A percentile compares a stretch with the other conserved stretches of the same genome.
Evolutionary conservation across 2,329 filamentous ascomycete genomes (phyloP).

Genomic region (Aspergillus candidus): DNA sequence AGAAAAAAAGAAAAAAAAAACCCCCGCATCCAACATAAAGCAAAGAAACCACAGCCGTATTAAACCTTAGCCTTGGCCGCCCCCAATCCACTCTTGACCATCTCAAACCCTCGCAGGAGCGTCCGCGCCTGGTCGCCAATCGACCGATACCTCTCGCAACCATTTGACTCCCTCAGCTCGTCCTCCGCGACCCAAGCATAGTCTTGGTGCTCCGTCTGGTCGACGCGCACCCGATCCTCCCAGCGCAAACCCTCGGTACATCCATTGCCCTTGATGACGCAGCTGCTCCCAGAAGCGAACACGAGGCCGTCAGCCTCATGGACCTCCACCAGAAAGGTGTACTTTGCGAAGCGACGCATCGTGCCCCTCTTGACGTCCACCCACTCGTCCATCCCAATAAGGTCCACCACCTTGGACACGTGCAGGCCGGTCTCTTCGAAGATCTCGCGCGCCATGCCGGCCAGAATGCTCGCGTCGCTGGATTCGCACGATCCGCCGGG

Average conservation of each 20-base stretch:
- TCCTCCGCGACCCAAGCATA: constrained; percentile 35
- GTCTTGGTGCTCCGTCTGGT: constrained; percentile 30
- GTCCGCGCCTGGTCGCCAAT: constrained; percentile 18
- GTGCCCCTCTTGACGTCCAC: constrained; percentile 19
- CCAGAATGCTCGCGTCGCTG: constrained; percentile 43
- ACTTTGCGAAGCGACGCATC: constrained; percentile 26
- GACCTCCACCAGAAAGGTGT: constrained; percentile 35
- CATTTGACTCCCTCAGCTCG: constrained; percentile 21
- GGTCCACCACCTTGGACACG: constrained; percentile 38
- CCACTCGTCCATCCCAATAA: constrained; percentile 34
- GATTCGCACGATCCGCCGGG: constrained; percentile 47
- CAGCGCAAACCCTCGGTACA: constrained; percentile 1
- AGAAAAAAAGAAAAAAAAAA: too few relatives aligned
- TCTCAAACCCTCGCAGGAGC: constrained; percentile 19
- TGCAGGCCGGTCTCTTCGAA: constrained; percentile 48
- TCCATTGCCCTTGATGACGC: too few relatives aligned
- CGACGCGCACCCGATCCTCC: constrained; percentile 24
- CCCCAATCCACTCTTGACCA: neutral
- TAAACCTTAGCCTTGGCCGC: neutral
- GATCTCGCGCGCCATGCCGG: constrained; percentile 46
- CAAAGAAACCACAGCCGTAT: too few relatives aligned
- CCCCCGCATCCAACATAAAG: too few relatives aligned
- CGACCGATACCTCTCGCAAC: constrained; percentile 15
- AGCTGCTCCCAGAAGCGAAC: too few relatives aligned
- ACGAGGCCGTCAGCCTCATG: constrained; percentile 12